Percentiles rank a stretch among this genome's conserved stretches.
phyloP scores from a whole-genome alignment of 108 stramenopile species.

The Skeletonema potamos region DNA sequence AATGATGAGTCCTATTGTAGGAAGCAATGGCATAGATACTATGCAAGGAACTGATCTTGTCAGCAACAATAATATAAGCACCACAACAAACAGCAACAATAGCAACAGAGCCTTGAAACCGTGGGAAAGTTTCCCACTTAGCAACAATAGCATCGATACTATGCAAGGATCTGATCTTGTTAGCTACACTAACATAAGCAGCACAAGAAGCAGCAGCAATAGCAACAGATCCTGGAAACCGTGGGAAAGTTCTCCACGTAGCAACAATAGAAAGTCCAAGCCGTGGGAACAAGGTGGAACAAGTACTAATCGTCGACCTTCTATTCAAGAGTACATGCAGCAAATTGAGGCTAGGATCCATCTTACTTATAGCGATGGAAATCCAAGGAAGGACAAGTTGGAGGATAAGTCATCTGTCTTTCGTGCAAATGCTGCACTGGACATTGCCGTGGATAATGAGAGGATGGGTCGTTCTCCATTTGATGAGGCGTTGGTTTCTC shows the following conservation, averaged over 20 bases:
- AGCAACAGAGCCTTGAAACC: neutral
- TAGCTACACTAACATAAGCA: too few species aligned
- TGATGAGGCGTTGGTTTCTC: neutral
- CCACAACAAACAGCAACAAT: too few species aligned
- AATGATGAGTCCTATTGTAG: neutral
- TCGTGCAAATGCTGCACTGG: neutral
- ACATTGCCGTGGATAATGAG: neutral
- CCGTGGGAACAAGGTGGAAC: neutral
- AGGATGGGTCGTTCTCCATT: neutral
- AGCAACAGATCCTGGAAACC: neutral
- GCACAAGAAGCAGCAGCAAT: neutral
- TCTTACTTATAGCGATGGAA: neutral
- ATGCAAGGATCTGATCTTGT: neutral
- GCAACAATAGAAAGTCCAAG: neutral
- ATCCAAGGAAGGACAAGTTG: neutral
- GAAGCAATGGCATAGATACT: too few species aligned
- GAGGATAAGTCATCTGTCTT: neutral
- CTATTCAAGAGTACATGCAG: slow-evolving; percentile 3
- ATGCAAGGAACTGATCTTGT: neutral
- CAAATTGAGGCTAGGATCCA: neutral
- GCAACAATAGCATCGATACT: neutral
- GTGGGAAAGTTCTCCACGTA: neutral
- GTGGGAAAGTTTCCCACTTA: neutral
- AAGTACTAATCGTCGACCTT: neutral
- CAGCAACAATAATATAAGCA: too few species aligned